Evolutionary conservation across 768 basidiomycete genomes (phyloP).

Genomic region (Amyloporia xantha): DNA sequence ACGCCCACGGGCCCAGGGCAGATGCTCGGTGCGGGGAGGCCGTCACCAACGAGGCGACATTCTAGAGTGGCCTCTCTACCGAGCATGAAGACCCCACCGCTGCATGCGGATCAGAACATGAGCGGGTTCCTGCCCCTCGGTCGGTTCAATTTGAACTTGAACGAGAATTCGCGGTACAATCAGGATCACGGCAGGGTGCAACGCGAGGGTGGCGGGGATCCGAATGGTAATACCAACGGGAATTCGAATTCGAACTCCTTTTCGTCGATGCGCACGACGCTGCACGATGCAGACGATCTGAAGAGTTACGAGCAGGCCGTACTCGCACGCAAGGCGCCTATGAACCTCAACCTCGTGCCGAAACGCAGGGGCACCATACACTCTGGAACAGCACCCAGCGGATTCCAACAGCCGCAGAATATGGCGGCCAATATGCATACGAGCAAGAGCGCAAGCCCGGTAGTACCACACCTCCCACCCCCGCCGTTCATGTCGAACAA

Average conservation of each 20-base stretch:
- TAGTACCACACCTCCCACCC: slow-evolving; percentile 7
- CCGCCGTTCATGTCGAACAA: slow-evolving; percentile 9
- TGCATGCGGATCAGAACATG: slow-evolving; percentile 17
- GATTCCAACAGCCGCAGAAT: slow-evolving; percentile 11
- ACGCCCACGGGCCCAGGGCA: slow-evolving; percentile 16
- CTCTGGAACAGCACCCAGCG: slow-evolving; percentile 23
- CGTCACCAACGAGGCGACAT: slow-evolving; percentile 31
- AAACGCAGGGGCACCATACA: slow-evolving; percentile 22
- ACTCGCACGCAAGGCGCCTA: slow-evolving; percentile 57
- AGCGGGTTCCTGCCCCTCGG: slow-evolving; percentile 3
- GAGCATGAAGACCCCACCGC: slow-evolving; percentile 57
- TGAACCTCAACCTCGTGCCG: slow-evolving; percentile 49
- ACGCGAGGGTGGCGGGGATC: not conserved
- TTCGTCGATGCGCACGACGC: slow-evolving; percentile 23
- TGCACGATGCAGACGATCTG: slow-evolving; percentile 51
- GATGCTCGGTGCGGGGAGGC: slow-evolving; percentile 14
- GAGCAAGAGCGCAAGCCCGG: slow-evolving; percentile 18
- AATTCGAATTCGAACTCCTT: slow-evolving; percentile 16
- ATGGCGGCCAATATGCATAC: slow-evolving; percentile 2
- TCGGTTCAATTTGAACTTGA: slow-evolving; percentile 5
- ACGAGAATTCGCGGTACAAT: slow-evolving; percentile 5
- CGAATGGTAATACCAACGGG: too few species aligned
- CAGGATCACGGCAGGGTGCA: slow-evolving; percentile 8
- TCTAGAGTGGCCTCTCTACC: slow-evolving; percentile 63
- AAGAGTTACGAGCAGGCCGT: slow-evolving; percentile 72